A percentile compares a stretch with the other conserved stretches of the same genome.
These are phyloP conservation scores for Diddensiella transvaalensis DNA, from an alignment of 805 yeast species.

Conservation along the genomic window DNA sequence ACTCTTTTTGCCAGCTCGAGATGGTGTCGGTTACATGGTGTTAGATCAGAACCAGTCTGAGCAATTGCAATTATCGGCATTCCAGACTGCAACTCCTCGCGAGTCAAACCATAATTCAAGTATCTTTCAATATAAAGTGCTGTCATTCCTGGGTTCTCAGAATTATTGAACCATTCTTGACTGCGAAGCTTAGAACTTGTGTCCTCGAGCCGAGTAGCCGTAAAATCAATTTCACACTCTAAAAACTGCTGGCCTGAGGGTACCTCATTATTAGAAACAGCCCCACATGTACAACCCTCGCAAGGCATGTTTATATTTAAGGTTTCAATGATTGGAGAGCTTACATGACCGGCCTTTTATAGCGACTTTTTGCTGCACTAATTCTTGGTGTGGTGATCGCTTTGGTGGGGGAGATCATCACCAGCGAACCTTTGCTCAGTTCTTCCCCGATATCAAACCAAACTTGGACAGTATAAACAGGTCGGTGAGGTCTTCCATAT, in stretches of 20 bases:
- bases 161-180: constrained; percentile 25
- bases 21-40: constrained; percentile 29
- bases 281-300: constrained; percentile 28
- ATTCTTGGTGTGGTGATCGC: too few species aligned
- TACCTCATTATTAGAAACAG: constrained; percentile 8
- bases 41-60: constrained; percentile 70
- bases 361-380: too few species aligned
- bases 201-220: background rate
- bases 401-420: too few species aligned
- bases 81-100: constrained; percentile 47
- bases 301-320: constrained; percentile 27
- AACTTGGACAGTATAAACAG: too few species aligned
- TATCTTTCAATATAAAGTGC: constrained; percentile 29
- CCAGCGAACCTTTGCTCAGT: too few species aligned
- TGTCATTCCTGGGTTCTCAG: constrained; percentile 26
- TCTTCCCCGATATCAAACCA: too few species aligned
- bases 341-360: too few species aligned
- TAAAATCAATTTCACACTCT: constrained; percentile 4
- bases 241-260: background rate
- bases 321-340: too few species aligned
- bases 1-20: constrained; percentile 24
- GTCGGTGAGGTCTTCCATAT: too few species aligned
- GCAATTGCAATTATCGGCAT: constrained; percentile 87
- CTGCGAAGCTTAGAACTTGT: constrained; percentile 17
- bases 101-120: constrained; percentile 27